Conservation (phyloP, 2,329 filamentous ascomycete species). For the Helotiales sp. region DNA sequence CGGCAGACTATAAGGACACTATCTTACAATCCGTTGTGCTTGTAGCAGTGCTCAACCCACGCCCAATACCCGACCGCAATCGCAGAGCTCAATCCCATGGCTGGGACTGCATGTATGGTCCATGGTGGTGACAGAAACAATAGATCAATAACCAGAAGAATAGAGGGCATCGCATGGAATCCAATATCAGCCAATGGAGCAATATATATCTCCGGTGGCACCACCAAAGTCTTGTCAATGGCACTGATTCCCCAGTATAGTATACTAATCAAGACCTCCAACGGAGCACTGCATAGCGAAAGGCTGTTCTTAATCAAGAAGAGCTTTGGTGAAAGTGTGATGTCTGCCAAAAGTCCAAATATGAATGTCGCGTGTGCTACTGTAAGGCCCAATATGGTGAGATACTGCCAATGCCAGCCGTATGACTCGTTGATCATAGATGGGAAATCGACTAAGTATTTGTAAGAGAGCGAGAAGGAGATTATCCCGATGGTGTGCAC, state of each 20-base stretch:
- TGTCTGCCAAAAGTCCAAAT: constrained; percentile 62
- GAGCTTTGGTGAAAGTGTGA: constrained; percentile 56
- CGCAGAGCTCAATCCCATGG: constrained; percentile 55
- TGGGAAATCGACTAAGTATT: constrained; percentile 50
- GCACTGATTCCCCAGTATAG: constrained; percentile 71
- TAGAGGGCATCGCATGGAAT: constrained; percentile 65
- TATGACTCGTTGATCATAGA: constrained; percentile 57
- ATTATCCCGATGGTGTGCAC: constrained; percentile 57
- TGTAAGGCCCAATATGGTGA: constrained; percentile 71
- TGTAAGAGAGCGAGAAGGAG: constrained; percentile 55
- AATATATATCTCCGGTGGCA: constrained; percentile 56
- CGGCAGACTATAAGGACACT: background rate
- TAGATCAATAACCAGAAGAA: constrained; percentile 64
- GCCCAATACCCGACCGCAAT: constrained; percentile 72
- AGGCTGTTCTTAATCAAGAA: constrained; percentile 69
- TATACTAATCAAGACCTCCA: constrained; percentile 70
- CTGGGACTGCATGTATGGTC: constrained; percentile 61
- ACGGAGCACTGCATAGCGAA: constrained; percentile 63
- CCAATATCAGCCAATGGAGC: constrained; percentile 59
- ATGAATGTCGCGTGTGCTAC: constrained; percentile 61
- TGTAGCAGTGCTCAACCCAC: constrained; percentile 74
- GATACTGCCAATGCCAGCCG: constrained; percentile 53
- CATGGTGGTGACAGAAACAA: constrained; percentile 72
- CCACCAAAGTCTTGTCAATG: constrained; percentile 51
- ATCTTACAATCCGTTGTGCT: constrained; percentile 62